Base-by-base conservation (phyloP, 352 stramenopile species). In the Phytopythium sindhum region DNA sequence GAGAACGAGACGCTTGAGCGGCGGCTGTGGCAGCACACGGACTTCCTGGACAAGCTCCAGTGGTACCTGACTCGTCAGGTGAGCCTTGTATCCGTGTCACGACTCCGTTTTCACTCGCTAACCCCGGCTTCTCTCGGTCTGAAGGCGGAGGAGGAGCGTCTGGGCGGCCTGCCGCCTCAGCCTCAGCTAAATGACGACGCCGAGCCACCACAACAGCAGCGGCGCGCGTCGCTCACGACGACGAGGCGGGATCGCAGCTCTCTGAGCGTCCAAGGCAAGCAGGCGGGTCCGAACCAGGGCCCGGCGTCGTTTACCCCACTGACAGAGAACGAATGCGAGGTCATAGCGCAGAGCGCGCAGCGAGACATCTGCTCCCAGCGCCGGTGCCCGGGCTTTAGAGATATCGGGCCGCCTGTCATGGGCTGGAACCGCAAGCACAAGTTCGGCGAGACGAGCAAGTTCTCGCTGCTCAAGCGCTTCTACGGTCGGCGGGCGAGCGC, bases 391-490 rank as follows among this genome's bases (percentile, higher is more conserved):
- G 64, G 29, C 17, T 76, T 80, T 52, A 48, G 39, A 4, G 61
- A 67, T 21, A 52, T 72, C 9, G 72, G 66, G 0, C 44, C 51
- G 0, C 37, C 61, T 0, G 60, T 80, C 51, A 69, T 80, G 58
- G 72, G 69, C 58, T 80, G 72, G 72, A 73, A 66, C 35, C 72
- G 72, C 55, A 75, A 70, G 56, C 69, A 71, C 44, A 75, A 68
- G 44, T 77, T 64, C 53, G 59, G 63, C 17, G 48, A 60, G 2
- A 50, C 39, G 12, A 44, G 65, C 8, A 70, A 65, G 48, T 80
- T 80, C 44, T 80, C 69, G 26, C 52, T 80, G 9, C 52, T 68
- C 4, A 80, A 80, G 50, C 41, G 44, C 4, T 80, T 80, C 42
- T 24, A 63, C 4, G 42, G 2, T 1, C 67, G 67, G 17, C 63